Percentiles rank a stretch among this genome's conserved stretches.
Conservation (phyloP, 139 green algal genomes). For the Chlorella sorokiniana region DNA sequence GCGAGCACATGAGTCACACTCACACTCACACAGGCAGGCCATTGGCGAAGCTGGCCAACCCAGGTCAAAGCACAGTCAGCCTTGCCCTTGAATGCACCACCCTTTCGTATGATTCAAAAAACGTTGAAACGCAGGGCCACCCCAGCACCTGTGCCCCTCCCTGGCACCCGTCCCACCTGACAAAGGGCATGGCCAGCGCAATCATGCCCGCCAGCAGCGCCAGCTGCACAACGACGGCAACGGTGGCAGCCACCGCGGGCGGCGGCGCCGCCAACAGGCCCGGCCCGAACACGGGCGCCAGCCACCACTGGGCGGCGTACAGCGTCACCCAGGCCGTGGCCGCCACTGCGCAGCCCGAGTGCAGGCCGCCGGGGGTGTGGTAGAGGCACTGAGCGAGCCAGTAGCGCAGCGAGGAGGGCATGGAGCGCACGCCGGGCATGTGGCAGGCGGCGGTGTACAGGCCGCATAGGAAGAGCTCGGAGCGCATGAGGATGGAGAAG, state of each 20-base stretch:
- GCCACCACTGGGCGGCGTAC: slow-evolving; percentile 10
- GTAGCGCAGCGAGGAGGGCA: background rate
- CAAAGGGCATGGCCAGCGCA: background rate
- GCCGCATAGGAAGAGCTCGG: background rate
- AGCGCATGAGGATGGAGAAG: background rate
- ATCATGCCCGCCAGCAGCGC: background rate
- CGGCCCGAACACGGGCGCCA: background rate
- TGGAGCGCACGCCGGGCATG: background rate
- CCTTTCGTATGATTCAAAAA: no score
- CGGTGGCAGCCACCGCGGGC: background rate
- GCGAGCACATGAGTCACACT: no score
- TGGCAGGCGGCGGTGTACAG: background rate
- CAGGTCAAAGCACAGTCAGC: no score
- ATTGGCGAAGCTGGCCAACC: no score
- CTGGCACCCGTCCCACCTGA: background rate
- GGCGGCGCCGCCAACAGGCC: background rate
- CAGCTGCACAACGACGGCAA: background rate
- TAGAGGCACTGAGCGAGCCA: background rate
- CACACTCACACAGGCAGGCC: no score
- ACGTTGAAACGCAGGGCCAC: no score
- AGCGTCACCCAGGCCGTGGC: background rate
- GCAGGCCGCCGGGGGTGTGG: slow-evolving; percentile 7
- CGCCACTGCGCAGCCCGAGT: background rate
- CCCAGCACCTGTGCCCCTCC: background rate
- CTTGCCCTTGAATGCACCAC: no score